Conservation (phyloP, 352 stramenopile genomes). For the Pythium brassicae region DNA sequence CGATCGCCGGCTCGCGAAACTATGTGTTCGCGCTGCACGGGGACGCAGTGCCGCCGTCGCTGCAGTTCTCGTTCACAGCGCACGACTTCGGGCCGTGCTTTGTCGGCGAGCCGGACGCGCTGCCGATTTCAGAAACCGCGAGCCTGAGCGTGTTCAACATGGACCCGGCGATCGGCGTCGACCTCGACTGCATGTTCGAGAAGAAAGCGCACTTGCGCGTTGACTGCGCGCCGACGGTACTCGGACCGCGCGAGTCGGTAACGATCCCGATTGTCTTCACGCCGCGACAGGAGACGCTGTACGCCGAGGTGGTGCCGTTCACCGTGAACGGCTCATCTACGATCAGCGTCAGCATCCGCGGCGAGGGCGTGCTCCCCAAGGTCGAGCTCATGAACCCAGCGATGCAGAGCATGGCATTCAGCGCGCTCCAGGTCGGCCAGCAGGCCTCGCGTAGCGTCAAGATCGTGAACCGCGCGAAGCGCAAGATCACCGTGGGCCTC, state of each 20-base stretch:
- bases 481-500: constrained; percentile 65
- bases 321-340: constrained; percentile 87
- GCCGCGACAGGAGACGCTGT: constrained; percentile 74
- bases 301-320: constrained; percentile 88
- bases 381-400: constrained; percentile 87
- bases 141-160: constrained; percentile 84
- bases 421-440: constrained; percentile 80
- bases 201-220: constrained; percentile 86
- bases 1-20: constrained; percentile 77
- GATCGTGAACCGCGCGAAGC: constrained; percentile 85
- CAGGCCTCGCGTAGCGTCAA: constrained; percentile 62
- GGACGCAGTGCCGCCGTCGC: constrained; percentile 68
- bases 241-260: constrained; percentile 75
- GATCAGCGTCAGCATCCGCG: constrained; percentile 65
- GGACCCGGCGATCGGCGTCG: constrained; percentile 71
- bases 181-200: constrained; percentile 89
- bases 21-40: constrained; percentile 81
- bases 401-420: constrained; percentile 82
- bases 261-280: constrained; percentile 86
- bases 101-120: constrained; percentile 70
- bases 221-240: constrained; percentile 72
- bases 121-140: constrained; percentile 45
- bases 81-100: constrained; percentile 93
- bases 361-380: constrained; percentile 70
- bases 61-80: constrained; percentile 88